Evolutionary conservation across 805 yeast species (phyloP), one percentile per base, ranked within the genome.

Genomic region (Candida yuanshanica): DNA sequence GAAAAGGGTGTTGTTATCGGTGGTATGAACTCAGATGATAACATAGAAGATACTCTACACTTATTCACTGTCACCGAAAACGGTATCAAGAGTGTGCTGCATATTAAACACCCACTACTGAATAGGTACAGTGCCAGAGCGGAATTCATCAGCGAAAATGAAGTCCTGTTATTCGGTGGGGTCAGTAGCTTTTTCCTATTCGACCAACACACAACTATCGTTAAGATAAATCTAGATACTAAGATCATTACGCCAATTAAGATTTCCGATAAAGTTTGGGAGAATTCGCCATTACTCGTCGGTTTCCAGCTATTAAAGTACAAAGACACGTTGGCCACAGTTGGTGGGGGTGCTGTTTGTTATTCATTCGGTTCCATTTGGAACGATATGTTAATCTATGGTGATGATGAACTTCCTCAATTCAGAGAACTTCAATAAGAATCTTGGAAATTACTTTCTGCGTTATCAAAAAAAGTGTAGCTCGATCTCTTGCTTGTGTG

Each of bases 271-370:
- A 41, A 48, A 0, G 53, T 61, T 2, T 75, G 82, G 79, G 38
- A 53, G 14, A 45, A 59, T 0, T 52, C 63, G 2, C 74, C 78
- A 2, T 63, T 81, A 41, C 59, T 81, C 9, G 69, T 77, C 9
- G 89, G 89, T 2, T 73, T 72, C 46, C 74, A 70, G 26, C 40
- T 73, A 20, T 56, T 63, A 11, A 53, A 57, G 4, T 36, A 50
- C 4, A 36, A 47, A n/a, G 41, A 44, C 3, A 47, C 48, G 6
- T 17, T 57, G 7, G 39, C 61, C 17, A 35, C 60, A 4, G 47
- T 76, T 33, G 83, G 81, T 8, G 91, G 95, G 4, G 95, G 95
- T 4, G 90, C 84, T 0, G 87, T 84, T 1, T 85, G 95, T 55
- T 85, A 81, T 49, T 83, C 90, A 1, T 86, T 84, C 62, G 95